Base-by-base conservation (phyloP, 2,329 filamentous ascomycete species). In the Chaetothyriales sp. region DNA sequence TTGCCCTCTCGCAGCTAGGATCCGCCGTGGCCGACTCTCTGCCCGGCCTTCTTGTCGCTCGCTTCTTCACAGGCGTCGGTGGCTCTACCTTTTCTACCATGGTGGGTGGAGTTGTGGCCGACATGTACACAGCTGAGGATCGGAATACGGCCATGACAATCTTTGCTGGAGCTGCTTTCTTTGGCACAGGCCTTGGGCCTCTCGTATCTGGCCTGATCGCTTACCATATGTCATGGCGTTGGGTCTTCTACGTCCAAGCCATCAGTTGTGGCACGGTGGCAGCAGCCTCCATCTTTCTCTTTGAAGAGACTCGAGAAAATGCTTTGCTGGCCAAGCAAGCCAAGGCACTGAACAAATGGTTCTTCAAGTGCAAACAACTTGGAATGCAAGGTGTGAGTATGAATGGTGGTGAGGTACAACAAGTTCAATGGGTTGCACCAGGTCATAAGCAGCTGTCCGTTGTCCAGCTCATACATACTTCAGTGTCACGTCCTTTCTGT, bases 71-170 rank as follows among this genome's bases (percentile, higher is more conserved):
- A 8, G 89, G 89, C 1, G 78, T 80, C n/a, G 85, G 84, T 5
- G 82, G 48, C 20, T 70, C 67, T 64, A 80, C 77, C 0, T 94
- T 93, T 63, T 87, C 83, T 44, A 92, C 86, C 19, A 89, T 95
- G 75, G 83, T 94, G 0, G 89, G 89, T n/a, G 89, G 89, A 2
- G 84, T 95, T 3, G 83, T 95, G 43, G 83, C 84, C 48, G 89
- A 95, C 62, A 77, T 95, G 52, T 95, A 88, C 69, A 78, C 82
- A 46, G 79, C 85, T 8, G 70, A 84, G 53, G 81, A 85, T 44
- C 75, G 90, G 32, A 95, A 95, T 60, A 87, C 83, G 0, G 85
- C 89, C 0, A 95, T 95, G 90, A 83, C 86, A 0, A 64, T 94
- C 0, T 95, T 94, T 65, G 84, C 83, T n/a, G 86, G 83, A 0